Evolutionary conservation across 164 flowering plant genomes (phyloP).

Genomic region (Umbilicus rupestris): DNA sequence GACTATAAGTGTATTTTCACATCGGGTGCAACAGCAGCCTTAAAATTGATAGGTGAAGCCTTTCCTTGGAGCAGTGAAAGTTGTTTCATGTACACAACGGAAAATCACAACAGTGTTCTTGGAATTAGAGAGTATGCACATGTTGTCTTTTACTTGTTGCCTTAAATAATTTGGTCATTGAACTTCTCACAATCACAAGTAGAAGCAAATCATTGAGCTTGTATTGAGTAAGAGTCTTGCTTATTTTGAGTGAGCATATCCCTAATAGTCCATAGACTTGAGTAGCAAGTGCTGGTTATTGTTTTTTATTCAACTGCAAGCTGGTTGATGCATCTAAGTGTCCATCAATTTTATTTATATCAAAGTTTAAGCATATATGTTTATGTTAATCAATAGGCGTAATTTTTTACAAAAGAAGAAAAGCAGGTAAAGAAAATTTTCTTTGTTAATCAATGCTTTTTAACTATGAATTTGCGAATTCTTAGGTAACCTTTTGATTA

Average conservation of each 20-base stretch:
- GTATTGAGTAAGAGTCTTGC: not conserved
- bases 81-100: constrained; percentile 79
- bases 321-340: no score
- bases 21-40: constrained; percentile 88
- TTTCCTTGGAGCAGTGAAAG: constrained; percentile 85
- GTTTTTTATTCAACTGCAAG: not conserved
- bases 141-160: constrained; percentile 3
- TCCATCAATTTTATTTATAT: no score
- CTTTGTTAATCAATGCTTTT: no score
- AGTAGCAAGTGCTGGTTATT: not conserved
- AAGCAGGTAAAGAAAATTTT: no score
- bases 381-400: no score
- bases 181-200: not conserved
- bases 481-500: no score
- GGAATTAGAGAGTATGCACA: constrained; percentile 94
- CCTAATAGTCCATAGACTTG: not conserved
- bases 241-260: not conserved
- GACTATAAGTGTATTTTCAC: constrained; percentile 90
- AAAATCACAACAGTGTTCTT: constrained; percentile 95
- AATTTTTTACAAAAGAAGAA: no score
- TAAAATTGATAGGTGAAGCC: constrained; percentile 85
- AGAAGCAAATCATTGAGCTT: not conserved
- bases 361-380: no score
- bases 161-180: not conserved
- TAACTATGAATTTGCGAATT: no score